These are phyloP conservation scores for Diutina pseudorugosa DNA, from an alignment of 1,139 yeast species.

Conservation along the genomic window DNA sequence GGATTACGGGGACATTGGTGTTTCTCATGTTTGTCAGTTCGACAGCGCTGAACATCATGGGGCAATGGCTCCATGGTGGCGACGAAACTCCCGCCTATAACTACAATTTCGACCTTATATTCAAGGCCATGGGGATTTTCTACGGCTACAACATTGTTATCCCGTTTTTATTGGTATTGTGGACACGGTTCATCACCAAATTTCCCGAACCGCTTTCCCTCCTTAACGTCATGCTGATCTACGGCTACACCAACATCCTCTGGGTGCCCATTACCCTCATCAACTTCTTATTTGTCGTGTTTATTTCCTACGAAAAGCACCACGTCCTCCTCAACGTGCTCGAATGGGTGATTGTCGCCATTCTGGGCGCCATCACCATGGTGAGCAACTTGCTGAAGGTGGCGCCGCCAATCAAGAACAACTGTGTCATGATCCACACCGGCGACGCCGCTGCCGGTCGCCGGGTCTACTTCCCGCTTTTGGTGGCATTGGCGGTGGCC, in stretches of 20 bases:
- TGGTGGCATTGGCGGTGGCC: not conserved
- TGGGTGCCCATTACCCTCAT: conserved; percentile 72
- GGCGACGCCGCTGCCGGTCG: conserved; percentile 2
- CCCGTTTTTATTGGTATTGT: conserved; percentile 42
- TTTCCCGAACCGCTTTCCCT: conserved; percentile 28
- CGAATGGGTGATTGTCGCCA: conserved; percentile 36
- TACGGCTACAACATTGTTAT: conserved; percentile 62
- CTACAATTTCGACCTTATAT: conserved; percentile 49
- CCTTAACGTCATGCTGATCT: conserved; percentile 42
- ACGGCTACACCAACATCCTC: conserved; percentile 66
- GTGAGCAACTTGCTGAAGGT: conserved; percentile 32
- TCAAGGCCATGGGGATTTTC: conserved; percentile 53
- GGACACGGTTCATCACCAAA: conserved; percentile 31
- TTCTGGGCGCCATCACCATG: conserved; percentile 38
- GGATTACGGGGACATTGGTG: conserved; percentile 75
- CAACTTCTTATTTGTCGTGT: conserved; percentile 34
- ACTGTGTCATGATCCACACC: conserved; percentile 3
- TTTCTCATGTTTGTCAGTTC: conserved; percentile 63
- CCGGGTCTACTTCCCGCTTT: not conserved
- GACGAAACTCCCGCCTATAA: conserved; percentile 32
- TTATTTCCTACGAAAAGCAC: conserved; percentile 26
- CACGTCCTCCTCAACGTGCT: conserved; percentile 21
- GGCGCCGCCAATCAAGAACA: conserved; percentile 23
- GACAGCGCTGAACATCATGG: conserved; percentile 35
- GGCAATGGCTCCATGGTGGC: conserved; percentile 32